phyloP scores from a whole-genome alignment of 192 early-diverging fungal species.

The Chytriomyces sp. region DNA sequence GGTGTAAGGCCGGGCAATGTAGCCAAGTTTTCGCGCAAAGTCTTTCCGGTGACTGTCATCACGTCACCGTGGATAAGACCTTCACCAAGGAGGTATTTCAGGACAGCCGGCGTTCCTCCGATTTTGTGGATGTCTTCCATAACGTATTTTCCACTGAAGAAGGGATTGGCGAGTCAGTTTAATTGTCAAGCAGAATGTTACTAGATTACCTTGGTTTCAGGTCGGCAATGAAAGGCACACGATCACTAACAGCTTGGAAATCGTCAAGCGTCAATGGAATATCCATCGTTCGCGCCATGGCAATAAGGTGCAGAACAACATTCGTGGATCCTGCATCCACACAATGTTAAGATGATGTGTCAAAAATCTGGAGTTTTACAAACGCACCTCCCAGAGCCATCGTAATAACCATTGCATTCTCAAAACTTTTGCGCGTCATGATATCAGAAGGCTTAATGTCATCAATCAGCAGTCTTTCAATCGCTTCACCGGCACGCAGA shows the following conservation, averaged over 20 bases:
- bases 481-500: constrained; percentile 77
- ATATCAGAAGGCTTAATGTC: constrained; percentile 96
- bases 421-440: constrained; percentile 92
- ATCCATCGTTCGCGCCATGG: constrained; percentile 82
- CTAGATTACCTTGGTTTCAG: constrained; percentile 80
- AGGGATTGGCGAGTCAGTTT: background rate
- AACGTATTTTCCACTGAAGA: constrained; percentile 90
- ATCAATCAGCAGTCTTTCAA: constrained; percentile 86
- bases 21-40: constrained; percentile 90
- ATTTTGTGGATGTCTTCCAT: constrained; percentile 95
- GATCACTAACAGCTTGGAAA: constrained; percentile 90
- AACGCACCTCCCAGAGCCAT: constrained; percentile 87
- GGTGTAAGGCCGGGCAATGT: constrained; percentile 74
- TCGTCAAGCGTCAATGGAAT: constrained; percentile 89
- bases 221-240: constrained; percentile 94
- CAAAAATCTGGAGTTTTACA: background rate
- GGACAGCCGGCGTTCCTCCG: constrained; percentile 92
- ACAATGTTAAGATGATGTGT: background rate
- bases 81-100: constrained; percentile 91
- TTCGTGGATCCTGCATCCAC: constrained; percentile 81
- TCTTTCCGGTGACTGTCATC: constrained; percentile 97
- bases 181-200: background rate
- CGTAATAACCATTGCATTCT: constrained; percentile 93
- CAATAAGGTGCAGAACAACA: constrained; percentile 93
- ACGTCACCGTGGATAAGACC: constrained; percentile 85